A percentile compares a stretch with the other conserved stretches of the same genome.
These are phyloP conservation scores for Penicillium bialowiezense DNA, from an alignment of 495 filamentous ascomycete genomes.

Conservation along the genomic window DNA sequence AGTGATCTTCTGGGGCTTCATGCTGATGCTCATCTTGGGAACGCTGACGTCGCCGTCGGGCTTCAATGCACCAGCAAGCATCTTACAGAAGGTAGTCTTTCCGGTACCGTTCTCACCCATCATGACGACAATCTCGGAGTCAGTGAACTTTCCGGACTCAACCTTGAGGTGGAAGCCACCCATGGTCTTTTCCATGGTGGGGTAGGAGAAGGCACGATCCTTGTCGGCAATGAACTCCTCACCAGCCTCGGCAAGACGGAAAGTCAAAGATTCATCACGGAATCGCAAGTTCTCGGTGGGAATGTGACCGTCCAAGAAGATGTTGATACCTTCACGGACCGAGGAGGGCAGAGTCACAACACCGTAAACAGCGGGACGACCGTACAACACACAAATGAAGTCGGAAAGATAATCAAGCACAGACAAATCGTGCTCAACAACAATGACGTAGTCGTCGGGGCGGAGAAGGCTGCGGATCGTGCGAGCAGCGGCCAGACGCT, in stretches of 20 bases:
- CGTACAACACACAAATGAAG: conserved; percentile 96
- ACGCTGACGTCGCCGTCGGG: conserved; percentile 74
- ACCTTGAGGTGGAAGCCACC: conserved; percentile 83
- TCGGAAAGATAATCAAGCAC: conserved; percentile 98
- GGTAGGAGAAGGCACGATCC: conserved; percentile 80
- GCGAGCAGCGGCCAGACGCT: conserved; percentile 86
- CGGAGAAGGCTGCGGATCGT: conserved; percentile 87
- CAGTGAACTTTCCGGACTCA: conserved; percentile 83
- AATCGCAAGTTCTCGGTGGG: conserved; percentile 98
- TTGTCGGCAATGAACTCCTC: conserved; percentile 90
- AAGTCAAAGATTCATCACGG: conserved; percentile 93
- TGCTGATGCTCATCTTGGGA: conserved; percentile 92
- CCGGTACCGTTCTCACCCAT: conserved; percentile 98
- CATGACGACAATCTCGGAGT: conserved; percentile 98
- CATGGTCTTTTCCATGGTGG: conserved; percentile 88
- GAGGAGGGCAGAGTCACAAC: conserved; percentile 96
- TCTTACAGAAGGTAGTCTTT: conserved; percentile 96
- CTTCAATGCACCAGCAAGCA: conserved; percentile 89
- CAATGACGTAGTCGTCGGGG: conserved; percentile 92
- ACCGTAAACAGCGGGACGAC: conserved; percentile 91
- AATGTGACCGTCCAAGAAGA: conserved; percentile 97
- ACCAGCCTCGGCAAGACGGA: conserved; percentile 88
- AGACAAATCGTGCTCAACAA: conserved; percentile 97
- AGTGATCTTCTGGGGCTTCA: conserved; percentile 99
- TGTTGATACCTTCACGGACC: conserved; percentile 98